phyloP scores from a whole-genome alignment of 257 asterid species.

The Solanum arcanum region DNA sequence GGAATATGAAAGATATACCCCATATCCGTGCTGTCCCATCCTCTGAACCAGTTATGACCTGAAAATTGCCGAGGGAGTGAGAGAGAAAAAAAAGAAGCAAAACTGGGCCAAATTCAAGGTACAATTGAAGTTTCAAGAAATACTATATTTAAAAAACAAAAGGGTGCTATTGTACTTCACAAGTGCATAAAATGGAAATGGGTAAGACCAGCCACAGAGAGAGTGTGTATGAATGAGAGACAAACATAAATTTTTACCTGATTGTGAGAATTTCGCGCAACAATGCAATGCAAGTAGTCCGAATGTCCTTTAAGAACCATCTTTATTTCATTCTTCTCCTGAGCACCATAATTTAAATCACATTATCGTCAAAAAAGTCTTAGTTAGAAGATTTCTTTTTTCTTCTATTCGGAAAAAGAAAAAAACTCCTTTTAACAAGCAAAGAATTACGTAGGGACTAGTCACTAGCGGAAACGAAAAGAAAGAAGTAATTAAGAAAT shows the following conservation, averaged over 20 bases:
- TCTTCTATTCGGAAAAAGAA: neutral
- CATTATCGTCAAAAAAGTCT: neutral
- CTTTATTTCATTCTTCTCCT: slow-evolving; percentile 69
- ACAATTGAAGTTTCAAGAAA: neutral
- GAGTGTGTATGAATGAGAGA: neutral
- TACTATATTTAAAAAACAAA: neutral
- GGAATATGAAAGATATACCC: slow-evolving; percentile 40
- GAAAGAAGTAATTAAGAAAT: neutral
- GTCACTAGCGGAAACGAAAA: neutral
- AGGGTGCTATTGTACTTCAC: neutral
- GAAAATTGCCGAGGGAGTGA: slow-evolving; percentile 10
- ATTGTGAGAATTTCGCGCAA: slow-evolving; percentile 50
- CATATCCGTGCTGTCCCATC: slow-evolving; percentile 90
- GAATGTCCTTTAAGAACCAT: slow-evolving; percentile 79
- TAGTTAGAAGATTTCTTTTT: neutral
- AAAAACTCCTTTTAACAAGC: neutral
- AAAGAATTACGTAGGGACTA: neutral
- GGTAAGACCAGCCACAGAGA: neutral
- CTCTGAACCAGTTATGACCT: slow-evolving; percentile 97
- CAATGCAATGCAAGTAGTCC: slow-evolving; percentile 67
- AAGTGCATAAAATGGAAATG: neutral
- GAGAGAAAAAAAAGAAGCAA: neutral
- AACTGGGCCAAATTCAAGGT: neutral
- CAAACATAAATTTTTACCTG: slow-evolving; percentile 41
- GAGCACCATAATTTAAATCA: slow-evolving; percentile 3